These are phyloP conservation scores for Tolypocladium tundrense DNA, from an alignment of 2,329 filamentous ascomycete species.

Conservation along the genomic window DNA sequence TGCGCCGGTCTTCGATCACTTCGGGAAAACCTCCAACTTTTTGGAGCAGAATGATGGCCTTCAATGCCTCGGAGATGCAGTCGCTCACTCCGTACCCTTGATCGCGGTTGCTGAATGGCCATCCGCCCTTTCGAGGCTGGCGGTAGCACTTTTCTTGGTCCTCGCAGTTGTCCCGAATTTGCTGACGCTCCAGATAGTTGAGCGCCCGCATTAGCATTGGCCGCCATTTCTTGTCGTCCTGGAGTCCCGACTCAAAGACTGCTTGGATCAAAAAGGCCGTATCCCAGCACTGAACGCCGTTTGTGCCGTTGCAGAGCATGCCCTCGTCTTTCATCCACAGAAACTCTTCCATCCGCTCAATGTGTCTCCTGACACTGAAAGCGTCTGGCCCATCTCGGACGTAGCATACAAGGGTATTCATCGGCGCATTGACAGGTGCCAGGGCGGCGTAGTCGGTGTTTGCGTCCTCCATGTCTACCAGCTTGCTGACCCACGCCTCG, in stretches of 20 bases:
- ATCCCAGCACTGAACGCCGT: slow-evolving; percentile 97
- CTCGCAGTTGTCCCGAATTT: slow-evolving; percentile 73
- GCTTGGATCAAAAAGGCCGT: slow-evolving; percentile 85
- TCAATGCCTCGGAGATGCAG: slow-evolving; percentile 84
- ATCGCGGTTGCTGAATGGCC: slow-evolving; percentile 86
- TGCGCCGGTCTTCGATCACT: slow-evolving; percentile 63
- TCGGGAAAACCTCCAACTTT: slow-evolving; percentile 64
- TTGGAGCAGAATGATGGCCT: slow-evolving; percentile 77
- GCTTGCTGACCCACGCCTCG: slow-evolving; percentile 70
- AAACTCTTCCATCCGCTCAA: slow-evolving; percentile 74
- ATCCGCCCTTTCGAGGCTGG: slow-evolving; percentile 83
- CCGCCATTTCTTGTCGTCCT: slow-evolving; percentile 65
- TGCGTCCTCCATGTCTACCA: slow-evolving; percentile 83
- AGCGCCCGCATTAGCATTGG: slow-evolving; percentile 78
- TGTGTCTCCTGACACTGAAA: slow-evolving; percentile 61
- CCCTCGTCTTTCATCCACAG: slow-evolving; percentile 89
- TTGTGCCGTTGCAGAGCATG: slow-evolving; percentile 91
- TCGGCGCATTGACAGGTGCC: slow-evolving; percentile 78
- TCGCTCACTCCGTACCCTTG: slow-evolving; percentile 96
- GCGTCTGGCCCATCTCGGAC: slow-evolving; percentile 72
- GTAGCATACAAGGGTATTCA: slow-evolving; percentile 85
- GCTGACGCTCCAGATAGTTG: slow-evolving; percentile 79
- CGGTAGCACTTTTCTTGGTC: slow-evolving; percentile 77
- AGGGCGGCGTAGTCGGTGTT: slow-evolving; percentile 84
- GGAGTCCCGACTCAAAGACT: slow-evolving; percentile 66